Percentiles rank a stretch among this genome's conserved stretches.
Evolutionary conservation across 768 basidiomycete species (phyloP).

Genomic region (Glaciozyma antarctica): DNA sequence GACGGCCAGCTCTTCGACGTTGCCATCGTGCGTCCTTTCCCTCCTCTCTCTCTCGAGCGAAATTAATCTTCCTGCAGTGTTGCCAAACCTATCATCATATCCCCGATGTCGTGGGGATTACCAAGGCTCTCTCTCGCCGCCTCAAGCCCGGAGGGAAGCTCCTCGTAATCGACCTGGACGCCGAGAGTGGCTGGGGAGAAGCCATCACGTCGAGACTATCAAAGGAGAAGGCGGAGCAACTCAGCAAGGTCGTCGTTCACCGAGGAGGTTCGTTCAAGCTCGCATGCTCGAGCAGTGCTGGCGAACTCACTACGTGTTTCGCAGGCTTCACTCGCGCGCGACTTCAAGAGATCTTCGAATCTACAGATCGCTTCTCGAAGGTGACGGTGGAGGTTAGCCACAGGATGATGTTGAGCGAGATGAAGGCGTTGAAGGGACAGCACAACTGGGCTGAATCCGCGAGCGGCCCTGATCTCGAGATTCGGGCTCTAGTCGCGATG

Average conservation of each 20-base stretch:
- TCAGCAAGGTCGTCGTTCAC: constrained; percentile 1
- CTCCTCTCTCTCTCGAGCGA: not conserved
- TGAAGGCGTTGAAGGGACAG: not conserved
- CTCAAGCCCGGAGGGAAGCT: not conserved
- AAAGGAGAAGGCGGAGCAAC: not conserved
- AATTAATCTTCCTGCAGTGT: not conserved
- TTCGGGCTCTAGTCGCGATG: not conserved
- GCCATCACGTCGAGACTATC: too few species aligned
- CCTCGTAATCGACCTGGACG: not conserved
- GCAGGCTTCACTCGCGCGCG: not conserved
- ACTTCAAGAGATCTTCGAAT: not conserved
- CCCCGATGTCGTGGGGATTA: not conserved
- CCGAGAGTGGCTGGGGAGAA: not conserved
- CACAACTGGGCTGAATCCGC: not conserved
- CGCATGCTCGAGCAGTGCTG: not conserved
- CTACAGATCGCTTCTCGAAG: not conserved
- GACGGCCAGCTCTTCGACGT: constrained; percentile 5
- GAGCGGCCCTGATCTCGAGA: not conserved
- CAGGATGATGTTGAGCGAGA: not conserved
- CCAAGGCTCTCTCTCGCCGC: constrained; percentile 1
- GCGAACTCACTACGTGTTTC: not conserved
- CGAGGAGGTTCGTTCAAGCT: not conserved
- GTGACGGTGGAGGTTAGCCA: constrained; percentile 1
- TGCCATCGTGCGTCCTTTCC: not conserved
- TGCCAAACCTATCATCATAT: constrained; percentile 6